Percentiles rank a stretch among this genome's conserved stretches.
Evolutionary conservation across 495 filamentous ascomycete species (phyloP).

Genomic region (Lindgomyces ingoldianus): DNA sequence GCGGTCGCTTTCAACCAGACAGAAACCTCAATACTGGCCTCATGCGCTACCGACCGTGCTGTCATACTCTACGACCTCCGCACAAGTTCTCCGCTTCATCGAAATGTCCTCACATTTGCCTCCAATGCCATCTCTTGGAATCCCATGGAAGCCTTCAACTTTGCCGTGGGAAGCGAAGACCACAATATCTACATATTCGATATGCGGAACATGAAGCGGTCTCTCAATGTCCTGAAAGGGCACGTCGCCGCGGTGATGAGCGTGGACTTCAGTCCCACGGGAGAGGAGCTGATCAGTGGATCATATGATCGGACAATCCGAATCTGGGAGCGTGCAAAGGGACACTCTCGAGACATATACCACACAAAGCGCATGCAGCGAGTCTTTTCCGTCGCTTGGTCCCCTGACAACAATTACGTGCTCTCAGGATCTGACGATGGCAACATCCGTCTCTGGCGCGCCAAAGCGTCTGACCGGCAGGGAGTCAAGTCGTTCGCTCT

Average conservation of each 20-base stretch:
- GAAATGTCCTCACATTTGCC: slow-evolving; percentile 74
- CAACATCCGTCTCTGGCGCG: slow-evolving; percentile 88
- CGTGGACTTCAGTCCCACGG: slow-evolving; percentile 91
- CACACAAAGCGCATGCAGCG: slow-evolving; percentile 97
- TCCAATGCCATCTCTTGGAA: slow-evolving; percentile 91
- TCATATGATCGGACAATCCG: slow-evolving; percentile 82
- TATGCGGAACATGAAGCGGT: slow-evolving; percentile 79
- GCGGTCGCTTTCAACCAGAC: slow-evolving; percentile 87
- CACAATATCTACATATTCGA: slow-evolving; percentile 83
- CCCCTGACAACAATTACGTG: slow-evolving; percentile 84
- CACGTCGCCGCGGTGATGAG: slow-evolving; percentile 97
- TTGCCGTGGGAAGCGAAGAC: slow-evolving; percentile 78
- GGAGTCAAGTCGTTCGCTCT: slow-evolving; percentile 84
- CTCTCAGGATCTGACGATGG: slow-evolving; percentile 89
- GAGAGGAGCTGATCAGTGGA: slow-evolving; percentile 87
- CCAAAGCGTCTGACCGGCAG: slow-evolving; percentile 79
- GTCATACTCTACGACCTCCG: slow-evolving; percentile 88
- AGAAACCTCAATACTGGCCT: slow-evolving; percentile 87
- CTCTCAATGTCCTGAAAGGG: slow-evolving; percentile 89
- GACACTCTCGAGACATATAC: slow-evolving; percentile 90
- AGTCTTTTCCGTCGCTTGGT: slow-evolving; percentile 84
- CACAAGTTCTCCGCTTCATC: slow-evolving; percentile 78
- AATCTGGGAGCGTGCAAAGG: slow-evolving; percentile 75
- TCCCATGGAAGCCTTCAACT: slow-evolving; percentile 93
- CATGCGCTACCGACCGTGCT: slow-evolving; percentile 78